Evolutionary conservation across 805 yeast species (phyloP).

Genomic region (Aciculoconidium aculeatum): DNA sequence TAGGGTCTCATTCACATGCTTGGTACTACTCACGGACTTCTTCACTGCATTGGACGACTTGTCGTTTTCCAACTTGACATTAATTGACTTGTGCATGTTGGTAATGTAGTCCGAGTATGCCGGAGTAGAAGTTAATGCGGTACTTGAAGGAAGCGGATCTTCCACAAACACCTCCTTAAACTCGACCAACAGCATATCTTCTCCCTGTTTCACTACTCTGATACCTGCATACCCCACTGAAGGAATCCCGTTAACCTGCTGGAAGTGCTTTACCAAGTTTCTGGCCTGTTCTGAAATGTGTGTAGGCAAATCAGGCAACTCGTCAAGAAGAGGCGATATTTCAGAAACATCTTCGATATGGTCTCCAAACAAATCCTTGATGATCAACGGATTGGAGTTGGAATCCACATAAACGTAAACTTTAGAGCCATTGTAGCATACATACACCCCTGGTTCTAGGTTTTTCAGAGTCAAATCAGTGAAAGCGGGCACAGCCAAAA

Average conservation of each 20-base stretch:
- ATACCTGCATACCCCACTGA: slow-evolving; percentile 36
- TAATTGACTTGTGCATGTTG: slow-evolving; percentile 60
- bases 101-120: slow-evolving; percentile 64
- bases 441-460: slow-evolving; percentile 68
- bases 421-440: slow-evolving; percentile 63
- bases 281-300: slow-evolving; percentile 64
- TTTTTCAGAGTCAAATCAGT: slow-evolving; percentile 38
- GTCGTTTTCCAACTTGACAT: slow-evolving; percentile 46
- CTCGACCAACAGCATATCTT: slow-evolving; percentile 50
- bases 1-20: slow-evolving; percentile 25
- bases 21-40: slow-evolving; percentile 22
- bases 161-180: slow-evolving; percentile 65
- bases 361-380: slow-evolving; percentile 71
- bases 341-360: slow-evolving; percentile 39
- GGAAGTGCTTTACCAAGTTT: slow-evolving; percentile 54
- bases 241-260: slow-evolving; percentile 25
- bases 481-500: slow-evolving; percentile 46
- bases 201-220: slow-evolving; percentile 57
- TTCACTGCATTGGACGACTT: slow-evolving; percentile 24
- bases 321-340: slow-evolving; percentile 45
- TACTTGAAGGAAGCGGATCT: slow-evolving; percentile 47
- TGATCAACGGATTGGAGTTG: slow-evolving; percentile 56
- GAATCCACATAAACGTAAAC: slow-evolving; percentile 64
- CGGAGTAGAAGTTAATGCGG: slow-evolving; percentile 35
- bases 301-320: slow-evolving; percentile 67